Evolutionary conservation across 2,329 filamentous ascomycete species (phyloP), one percentile per base, ranked within the genome.

Genomic region (Pseudogymnoascus verrucosus): DNA sequence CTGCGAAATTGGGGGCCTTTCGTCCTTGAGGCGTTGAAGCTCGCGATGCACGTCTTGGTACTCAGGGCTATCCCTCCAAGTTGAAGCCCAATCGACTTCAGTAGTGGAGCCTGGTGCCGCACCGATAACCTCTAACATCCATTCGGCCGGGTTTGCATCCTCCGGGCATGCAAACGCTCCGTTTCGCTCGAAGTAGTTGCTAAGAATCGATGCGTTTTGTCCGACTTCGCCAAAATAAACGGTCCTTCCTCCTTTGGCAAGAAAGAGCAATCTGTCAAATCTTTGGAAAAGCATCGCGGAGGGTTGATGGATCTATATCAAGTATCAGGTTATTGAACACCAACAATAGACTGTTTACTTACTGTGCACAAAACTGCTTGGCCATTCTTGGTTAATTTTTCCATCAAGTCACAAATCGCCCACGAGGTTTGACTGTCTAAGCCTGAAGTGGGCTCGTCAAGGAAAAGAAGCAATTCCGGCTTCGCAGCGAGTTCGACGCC

Each of bases 61-160:
- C 69, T 90, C 81, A 0, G 83, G 77, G 0, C 85, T 91, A n/a
- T 79, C 79, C 19, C 81, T 77, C 89, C 89, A 91, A 66, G 89
- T 82, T 39, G 89, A 78, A 70, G 86, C 87, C 89, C 89, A 91
- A 72, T 90, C 81, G 16, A 51, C 68, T 78, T 69, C 69, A 74
- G 62, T 75, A 77, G 0, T 78, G 79, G 0, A 81, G 69, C 21
- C 73, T 68, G 0, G 82, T 82, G 0, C 82, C 83, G 19, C 76
- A 75, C 6, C 16, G 16, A 40, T 6, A 7, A 77, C 75, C 28
- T 71, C 69, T 40, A 71, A 67, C 68, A 71, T 69, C 40, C 66
- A 60, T 31, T 76, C 83, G 0, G 83, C 83, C 0, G 82, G 82
- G 65, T 86, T 86, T 3, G 75, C 77, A 36, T 80, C 76, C 0